These are phyloP conservation scores for Rhynchospora pubera DNA, from an alignment of 176 grass and related monocot species.

Conservation along the genomic window DNA sequence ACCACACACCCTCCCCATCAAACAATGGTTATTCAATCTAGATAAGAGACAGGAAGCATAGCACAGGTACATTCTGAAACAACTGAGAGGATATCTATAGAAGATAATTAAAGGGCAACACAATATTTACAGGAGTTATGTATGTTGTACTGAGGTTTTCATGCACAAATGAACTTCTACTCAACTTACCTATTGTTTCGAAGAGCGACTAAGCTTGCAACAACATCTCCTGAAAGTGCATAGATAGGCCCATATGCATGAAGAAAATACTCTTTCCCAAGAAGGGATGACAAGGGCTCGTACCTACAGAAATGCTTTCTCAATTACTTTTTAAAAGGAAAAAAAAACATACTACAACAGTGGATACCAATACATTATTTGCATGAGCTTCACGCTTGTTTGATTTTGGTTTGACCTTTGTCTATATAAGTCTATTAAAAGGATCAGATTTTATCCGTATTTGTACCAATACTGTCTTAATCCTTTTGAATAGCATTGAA, in stretches of 20 bases:
- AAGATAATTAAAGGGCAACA: neutral
- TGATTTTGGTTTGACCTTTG: neutral
- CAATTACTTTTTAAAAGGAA: neutral
- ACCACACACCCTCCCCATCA: too few relatives aligned
- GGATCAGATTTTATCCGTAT: neutral
- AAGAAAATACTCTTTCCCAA: constrained; percentile 90
- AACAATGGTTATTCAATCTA: too few relatives aligned
- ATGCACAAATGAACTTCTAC: neutral
- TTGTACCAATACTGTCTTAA: too few relatives aligned
- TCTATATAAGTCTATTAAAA: neutral
- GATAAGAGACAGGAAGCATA: too few relatives aligned
- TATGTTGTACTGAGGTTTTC: neutral
- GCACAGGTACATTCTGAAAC: too few relatives aligned
- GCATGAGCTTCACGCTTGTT: neutral
- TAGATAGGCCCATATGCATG: constrained; percentile 98
- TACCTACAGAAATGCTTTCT: constrained; percentile 50
- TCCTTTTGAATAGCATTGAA: too few relatives aligned
- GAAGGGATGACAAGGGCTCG: constrained; percentile 73
- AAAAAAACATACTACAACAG: neutral
- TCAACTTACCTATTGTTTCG: constrained; percentile 79
- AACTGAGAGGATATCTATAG: too few relatives aligned
- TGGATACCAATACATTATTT: neutral
- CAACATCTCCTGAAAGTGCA: constrained; percentile 97
- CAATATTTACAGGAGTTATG: neutral
- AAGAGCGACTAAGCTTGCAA: constrained; percentile 78